phyloP scores from a whole-genome alignment of 805 yeast species.

The Zygosaccharomyces gambellarensis region DNA sequence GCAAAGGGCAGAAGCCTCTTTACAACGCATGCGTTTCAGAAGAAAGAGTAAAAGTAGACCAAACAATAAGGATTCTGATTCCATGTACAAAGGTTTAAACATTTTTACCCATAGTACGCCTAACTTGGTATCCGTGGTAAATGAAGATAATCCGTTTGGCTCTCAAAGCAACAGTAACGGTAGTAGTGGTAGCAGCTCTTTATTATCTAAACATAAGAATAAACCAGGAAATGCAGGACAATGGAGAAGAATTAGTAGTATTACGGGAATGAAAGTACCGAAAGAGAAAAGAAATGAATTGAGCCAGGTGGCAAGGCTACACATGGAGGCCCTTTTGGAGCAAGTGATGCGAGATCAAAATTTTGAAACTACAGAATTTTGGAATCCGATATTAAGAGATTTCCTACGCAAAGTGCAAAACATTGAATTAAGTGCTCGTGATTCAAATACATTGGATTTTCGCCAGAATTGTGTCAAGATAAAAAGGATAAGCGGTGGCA shows the following conservation, averaged over 20 bases:
- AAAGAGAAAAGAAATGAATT: conserved; percentile 28
- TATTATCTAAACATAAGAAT: conserved; percentile 7
- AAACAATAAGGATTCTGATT: conserved; percentile 30
- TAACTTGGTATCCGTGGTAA: conserved; percentile 26
- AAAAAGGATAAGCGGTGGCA: conserved; percentile 77
- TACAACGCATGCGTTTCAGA: conserved; percentile 55
- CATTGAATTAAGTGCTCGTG: conserved; percentile 53
- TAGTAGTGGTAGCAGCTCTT: conserved; percentile 5
- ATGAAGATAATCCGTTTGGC: conserved; percentile 17
- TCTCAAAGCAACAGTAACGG: conserved; percentile 9
- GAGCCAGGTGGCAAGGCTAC: conserved; percentile 37
- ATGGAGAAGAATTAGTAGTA: conserved; percentile 24
- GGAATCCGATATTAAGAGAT: conserved; percentile 53
- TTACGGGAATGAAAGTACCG: conserved; percentile 13
- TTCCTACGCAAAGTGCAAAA: conserved; percentile 52
- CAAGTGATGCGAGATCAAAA: conserved; percentile 61
- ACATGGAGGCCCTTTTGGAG: conserved; percentile 46
- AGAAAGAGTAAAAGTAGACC: conserved; percentile 47
- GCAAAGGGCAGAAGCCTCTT: conserved; percentile 63
- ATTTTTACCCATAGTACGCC: conserved; percentile 34
- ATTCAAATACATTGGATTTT: conserved; percentile 75
- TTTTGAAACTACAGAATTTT: conserved; percentile 45
- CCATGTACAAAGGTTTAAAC: conserved; percentile 20
- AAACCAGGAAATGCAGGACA: conserved; percentile 10
- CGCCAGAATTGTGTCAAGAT: conserved; percentile 78